Conservation (phyloP, 2,329 filamentous ascomycete genomes). For the Alternaria ventricosa region DNA sequence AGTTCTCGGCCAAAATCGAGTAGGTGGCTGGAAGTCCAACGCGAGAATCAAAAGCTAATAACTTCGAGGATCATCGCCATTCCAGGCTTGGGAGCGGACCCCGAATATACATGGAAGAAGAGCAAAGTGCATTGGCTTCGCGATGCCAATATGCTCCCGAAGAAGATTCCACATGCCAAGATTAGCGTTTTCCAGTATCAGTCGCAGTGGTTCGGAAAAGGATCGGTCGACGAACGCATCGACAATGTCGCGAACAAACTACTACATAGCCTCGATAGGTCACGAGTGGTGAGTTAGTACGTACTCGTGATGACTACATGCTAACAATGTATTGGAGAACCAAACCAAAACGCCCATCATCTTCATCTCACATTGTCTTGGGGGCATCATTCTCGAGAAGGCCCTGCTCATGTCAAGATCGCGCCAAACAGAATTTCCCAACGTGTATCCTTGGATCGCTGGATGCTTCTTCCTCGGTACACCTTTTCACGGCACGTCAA, state of each 20-base stretch:
- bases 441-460: slow-evolving; percentile 28
- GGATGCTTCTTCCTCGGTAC: slow-evolving; percentile 32
- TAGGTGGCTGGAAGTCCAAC: not conserved
- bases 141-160: slow-evolving; percentile 37
- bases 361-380: slow-evolving; percentile 39
- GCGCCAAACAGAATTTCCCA: slow-evolving; percentile 23
- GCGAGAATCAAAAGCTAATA: not conserved
- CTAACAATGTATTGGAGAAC: slow-evolving; percentile 18
- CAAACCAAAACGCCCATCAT: slow-evolving; percentile 35
- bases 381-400: slow-evolving; percentile 36
- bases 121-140: slow-evolving; percentile 37
- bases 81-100: slow-evolving; percentile 38
- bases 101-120: slow-evolving; percentile 37
- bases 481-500: slow-evolving; percentile 25
- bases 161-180: slow-evolving; percentile 33
- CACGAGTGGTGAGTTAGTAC: slow-evolving; percentile 20
- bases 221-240: slow-evolving; percentile 35
- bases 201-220: slow-evolving; percentile 40
- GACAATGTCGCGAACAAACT: slow-evolving; percentile 34
- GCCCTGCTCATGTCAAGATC: slow-evolving; percentile 21
- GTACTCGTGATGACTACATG: not conserved
- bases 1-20: slow-evolving; percentile 20
- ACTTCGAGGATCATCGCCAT: slow-evolving; percentile 36
- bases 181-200: slow-evolving; percentile 41
- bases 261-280: slow-evolving; percentile 22